Evolutionary conservation across 345 rosid species (phyloP), one percentile per base, ranked within the genome.

Genomic region (Syzygium aromaticum): DNA sequence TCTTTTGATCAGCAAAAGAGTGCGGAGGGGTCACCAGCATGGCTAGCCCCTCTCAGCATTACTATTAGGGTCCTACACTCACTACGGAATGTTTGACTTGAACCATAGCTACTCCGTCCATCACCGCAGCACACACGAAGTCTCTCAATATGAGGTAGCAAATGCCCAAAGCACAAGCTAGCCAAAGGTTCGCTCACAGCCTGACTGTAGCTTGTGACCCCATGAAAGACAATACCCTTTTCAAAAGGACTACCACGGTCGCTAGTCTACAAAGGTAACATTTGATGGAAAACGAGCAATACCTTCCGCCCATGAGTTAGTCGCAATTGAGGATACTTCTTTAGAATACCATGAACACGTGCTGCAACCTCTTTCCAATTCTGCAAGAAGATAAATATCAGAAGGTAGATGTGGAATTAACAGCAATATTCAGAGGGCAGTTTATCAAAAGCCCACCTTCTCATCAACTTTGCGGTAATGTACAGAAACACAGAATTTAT

Each of bases 401-500:
- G 52, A 56, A 84, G 43, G 56, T 7, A 2, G 82, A 73, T 9
- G 7, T 7, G 8, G 82, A 73, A 73, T 77, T 73, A 27, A 64
- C 54, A 43, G 23, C 33, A 63, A 27, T n/a, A 84, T 11, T 63
- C 61, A 84, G 51, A 52, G 51, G 67, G 33, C 53, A 87, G 28
- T 27, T 51, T 43, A 64, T 52, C 22, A 22, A 9, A 21, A 22
- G 54, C 84, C 38, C 87, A 94, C 99, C 94, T 93, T 90, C 85
- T 92, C 95, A 86, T 95, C 98, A 54, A 96, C 99, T 43, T 95
- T 97, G 67, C 99, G 99, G 89, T 95, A 97, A 92, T 97, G 99
- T 63, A 97, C 99, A 84, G 99, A 96, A 86, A 95, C 93, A 27
- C 99, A 96, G 92, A 96, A 97, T 92, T 94, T 97, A 87, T 97